These are phyloP conservation scores for Fusarium agapanthi DNA, from an alignment of 2,329 filamentous ascomycete genomes.

Conservation along the genomic window DNA sequence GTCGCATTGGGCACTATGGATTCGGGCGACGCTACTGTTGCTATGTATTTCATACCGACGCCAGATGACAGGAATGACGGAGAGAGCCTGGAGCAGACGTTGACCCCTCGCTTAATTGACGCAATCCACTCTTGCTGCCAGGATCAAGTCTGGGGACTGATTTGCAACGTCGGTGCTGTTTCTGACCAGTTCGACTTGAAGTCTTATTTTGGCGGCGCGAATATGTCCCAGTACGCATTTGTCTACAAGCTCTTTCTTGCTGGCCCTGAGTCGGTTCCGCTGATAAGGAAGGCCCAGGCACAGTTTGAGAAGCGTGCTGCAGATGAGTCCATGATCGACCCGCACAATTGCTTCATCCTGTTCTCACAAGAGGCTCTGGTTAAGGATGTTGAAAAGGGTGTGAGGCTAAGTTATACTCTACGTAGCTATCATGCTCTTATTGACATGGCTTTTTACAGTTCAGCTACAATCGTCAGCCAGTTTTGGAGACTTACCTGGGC, in stretches of 20 bases:
- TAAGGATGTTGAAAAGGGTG: rapidly evolving
- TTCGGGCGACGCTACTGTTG: not conserved
- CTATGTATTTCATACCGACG: not conserved
- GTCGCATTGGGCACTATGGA: rapidly evolving
- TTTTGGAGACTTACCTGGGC: not conserved
- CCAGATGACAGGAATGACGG: not conserved
- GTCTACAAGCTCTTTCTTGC: not conserved
- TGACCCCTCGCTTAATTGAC: not conserved
- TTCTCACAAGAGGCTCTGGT: not conserved
- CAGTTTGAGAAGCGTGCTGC: not conserved
- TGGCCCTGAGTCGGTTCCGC: not conserved
- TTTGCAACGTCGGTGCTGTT: not conserved
- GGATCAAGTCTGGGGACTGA: not conserved
- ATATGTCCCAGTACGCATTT: not conserved
- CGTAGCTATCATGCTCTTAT: not conserved
- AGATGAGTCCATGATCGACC: not conserved
- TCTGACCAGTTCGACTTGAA: not conserved
- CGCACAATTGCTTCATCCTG: not conserved
- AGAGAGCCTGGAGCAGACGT: not conserved
- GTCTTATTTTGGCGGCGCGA: not conserved
- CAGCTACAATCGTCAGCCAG: not conserved
- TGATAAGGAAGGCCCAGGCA: not conserved
- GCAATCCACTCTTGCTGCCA: not conserved
- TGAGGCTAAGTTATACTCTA: not conserved
- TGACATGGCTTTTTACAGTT: not conserved